These are phyloP conservation scores for Chalciporus sphaerocephalus DNA, from an alignment of 768 basidiomycete genomes.

Conservation along the genomic window DNA sequence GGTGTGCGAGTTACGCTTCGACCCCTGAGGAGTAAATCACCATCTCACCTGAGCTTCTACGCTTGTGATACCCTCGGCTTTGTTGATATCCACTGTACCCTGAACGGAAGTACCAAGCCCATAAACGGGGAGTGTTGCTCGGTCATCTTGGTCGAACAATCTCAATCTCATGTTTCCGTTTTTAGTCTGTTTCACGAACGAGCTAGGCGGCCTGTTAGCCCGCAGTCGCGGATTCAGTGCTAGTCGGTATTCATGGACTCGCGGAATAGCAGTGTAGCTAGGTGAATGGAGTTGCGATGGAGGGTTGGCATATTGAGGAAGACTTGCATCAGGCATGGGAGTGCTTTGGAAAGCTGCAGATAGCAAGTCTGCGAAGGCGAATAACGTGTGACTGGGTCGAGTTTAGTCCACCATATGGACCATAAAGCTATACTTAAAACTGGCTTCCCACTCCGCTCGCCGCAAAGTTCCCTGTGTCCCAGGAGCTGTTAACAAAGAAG, in stretches of 20 bases:
- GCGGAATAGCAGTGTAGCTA: constrained; percentile 54
- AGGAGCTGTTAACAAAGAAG: constrained; percentile 1
- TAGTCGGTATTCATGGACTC: constrained; percentile 48
- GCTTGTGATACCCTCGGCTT: constrained; percentile 50
- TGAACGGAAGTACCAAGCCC: constrained; percentile 47
- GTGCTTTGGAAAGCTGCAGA: constrained; percentile 18
- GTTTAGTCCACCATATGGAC: constrained; percentile 27
- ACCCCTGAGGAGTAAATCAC: not conserved
- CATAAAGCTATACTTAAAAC: constrained; percentile 31
- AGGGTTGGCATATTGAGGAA: constrained; percentile 47
- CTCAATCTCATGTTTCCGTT: constrained; percentile 49
- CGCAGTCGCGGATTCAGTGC: constrained; percentile 41
- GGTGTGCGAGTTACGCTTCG: not conserved
- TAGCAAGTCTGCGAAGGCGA: not conserved
- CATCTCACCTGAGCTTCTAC: constrained; percentile 59
- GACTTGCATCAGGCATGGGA: constrained; percentile 52
- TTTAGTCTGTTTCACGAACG: constrained; percentile 58
- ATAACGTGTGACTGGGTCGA: constrained; percentile 22
- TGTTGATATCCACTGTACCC: constrained; percentile 53
- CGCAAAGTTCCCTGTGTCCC: constrained; percentile 10
- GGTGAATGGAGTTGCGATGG: constrained; percentile 37
- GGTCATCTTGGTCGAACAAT: constrained; percentile 50
- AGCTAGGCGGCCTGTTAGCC: constrained; percentile 38
- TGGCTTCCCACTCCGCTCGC: constrained; percentile 32
- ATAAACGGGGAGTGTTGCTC: constrained; percentile 53